A percentile compares a stretch with the other conserved stretches of the same genome.
These are phyloP conservation scores for Alternaria sp. DNA, from an alignment of 2,329 filamentous ascomycete species.

Conservation along the genomic window DNA sequence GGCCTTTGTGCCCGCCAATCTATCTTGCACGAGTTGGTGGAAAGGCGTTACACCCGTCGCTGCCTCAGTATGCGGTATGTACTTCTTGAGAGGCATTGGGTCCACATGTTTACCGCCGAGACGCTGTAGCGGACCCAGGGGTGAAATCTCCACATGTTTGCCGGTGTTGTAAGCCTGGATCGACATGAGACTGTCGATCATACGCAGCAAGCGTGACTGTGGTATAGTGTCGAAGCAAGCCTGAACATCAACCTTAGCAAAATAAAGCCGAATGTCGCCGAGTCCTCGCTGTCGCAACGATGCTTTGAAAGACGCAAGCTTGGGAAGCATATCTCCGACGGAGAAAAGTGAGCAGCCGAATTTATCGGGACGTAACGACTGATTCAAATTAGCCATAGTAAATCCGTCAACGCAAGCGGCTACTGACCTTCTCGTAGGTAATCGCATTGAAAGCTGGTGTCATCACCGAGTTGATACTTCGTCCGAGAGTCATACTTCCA, in stretches of 20 bases:
- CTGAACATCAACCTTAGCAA: slow-evolving; percentile 91
- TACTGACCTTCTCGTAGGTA: slow-evolving; percentile 74
- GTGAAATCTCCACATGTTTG: slow-evolving; percentile 75
- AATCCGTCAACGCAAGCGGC: background rate
- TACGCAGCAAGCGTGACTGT: slow-evolving; percentile 71
- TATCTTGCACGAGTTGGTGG: slow-evolving; percentile 36
- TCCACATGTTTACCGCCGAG: slow-evolving; percentile 36
- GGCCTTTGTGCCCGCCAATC: slow-evolving; percentile 44
- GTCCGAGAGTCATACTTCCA: slow-evolving; percentile 62
- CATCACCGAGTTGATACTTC: slow-evolving; percentile 73
- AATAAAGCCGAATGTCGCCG: slow-evolving; percentile 66
- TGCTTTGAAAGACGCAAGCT: slow-evolving; percentile 72
- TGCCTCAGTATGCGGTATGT: slow-evolving; percentile 48
- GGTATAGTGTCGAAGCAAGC: slow-evolving; percentile 96
- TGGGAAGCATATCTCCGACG: slow-evolving; percentile 77
- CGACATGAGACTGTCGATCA: slow-evolving; percentile 66
- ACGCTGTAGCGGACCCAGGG: slow-evolving; percentile 47
- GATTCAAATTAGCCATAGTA: slow-evolving; percentile 8
- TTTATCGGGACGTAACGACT: slow-evolving; percentile 55
- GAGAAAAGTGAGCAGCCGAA: slow-evolving; percentile 85
- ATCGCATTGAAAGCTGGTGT: slow-evolving; percentile 77
- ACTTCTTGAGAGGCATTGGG: slow-evolving; percentile 47
- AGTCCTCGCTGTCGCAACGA: slow-evolving; percentile 49
- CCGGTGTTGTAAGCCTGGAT: slow-evolving; percentile 71
- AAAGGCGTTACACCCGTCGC: slow-evolving; percentile 42